phyloP scores from a whole-genome alignment of 1,139 yeast genomes.

The Debaryomyces fabryi region DNA sequence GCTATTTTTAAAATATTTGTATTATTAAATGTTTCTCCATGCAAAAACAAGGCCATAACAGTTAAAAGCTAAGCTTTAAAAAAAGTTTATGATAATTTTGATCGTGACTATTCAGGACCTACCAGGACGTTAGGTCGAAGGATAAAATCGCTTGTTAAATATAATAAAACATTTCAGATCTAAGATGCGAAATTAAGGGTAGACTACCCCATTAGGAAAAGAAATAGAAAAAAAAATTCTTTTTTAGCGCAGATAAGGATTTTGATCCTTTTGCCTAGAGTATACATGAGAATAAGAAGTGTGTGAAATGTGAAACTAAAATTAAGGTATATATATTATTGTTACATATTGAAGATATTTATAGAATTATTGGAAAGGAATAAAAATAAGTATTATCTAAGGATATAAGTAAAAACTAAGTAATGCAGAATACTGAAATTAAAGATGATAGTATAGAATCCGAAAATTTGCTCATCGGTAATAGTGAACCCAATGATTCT shows the following conservation, averaged over 20 bases:
- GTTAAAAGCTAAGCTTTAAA: too few species aligned
- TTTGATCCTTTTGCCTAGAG: not conserved
- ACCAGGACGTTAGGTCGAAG: not conserved
- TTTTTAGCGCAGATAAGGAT: not conserved
- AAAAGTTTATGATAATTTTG: too few species aligned
- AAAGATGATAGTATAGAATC: slow-evolving; percentile 1
- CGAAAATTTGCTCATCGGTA: slow-evolving; percentile 9
- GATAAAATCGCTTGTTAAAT: not conserved
- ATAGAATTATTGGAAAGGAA: not conserved
- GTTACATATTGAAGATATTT: not conserved
- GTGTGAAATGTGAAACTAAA: not conserved
- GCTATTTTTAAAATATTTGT: not conserved
- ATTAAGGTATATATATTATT: not conserved
- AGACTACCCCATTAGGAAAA: not conserved
- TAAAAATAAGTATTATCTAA: not conserved
- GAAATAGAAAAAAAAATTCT: not conserved
- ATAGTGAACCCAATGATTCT: not conserved
- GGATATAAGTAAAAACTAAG: not conserved
- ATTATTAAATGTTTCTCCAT: too few species aligned
- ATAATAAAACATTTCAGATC: not conserved
- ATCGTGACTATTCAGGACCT: not conserved
- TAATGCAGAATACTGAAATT: not conserved
- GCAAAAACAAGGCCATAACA: too few species aligned
- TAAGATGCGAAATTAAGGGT: not conserved
- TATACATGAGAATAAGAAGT: not conserved